Evolutionary conservation across 768 basidiomycete genomes (phyloP).

Genomic region (Podaxis mareebaensis): DNA sequence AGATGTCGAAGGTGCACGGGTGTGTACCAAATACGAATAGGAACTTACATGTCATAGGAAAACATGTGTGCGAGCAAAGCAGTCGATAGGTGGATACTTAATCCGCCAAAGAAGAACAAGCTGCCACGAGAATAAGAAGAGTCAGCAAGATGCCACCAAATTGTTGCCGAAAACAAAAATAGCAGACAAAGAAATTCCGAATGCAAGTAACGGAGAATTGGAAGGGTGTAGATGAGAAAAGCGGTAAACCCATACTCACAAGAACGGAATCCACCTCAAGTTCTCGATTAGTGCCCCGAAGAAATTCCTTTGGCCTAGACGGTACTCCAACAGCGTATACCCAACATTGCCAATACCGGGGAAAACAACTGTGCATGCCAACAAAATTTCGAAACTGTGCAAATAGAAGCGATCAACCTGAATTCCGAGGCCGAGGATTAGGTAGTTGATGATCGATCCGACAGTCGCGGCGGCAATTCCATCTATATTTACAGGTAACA

Average conservation of each 20-base stretch:
- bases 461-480: slow-evolving; percentile 71
- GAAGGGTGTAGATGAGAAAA: neutral
- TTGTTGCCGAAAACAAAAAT: neutral
- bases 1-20: neutral
- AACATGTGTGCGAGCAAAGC: slow-evolving; percentile 69
- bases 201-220: too few species aligned
- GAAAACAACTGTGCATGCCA: slow-evolving; percentile 79
- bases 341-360: slow-evolving; percentile 74
- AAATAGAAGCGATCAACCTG: slow-evolving; percentile 75
- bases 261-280: slow-evolving; percentile 69
- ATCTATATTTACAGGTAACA: slow-evolving; percentile 29
- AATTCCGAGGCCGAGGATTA: slow-evolving; percentile 69
- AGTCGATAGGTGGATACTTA: slow-evolving; percentile 70
- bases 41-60: slow-evolving; percentile 55
- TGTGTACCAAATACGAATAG: neutral
- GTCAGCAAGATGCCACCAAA: neutral
- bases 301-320: slow-evolving; percentile 62
- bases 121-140: slow-evolving; percentile 30
- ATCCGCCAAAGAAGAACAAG: slow-evolving; percentile 75
- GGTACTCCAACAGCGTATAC: slow-evolving; percentile 73
- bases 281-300: slow-evolving; percentile 55
- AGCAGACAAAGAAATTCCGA: neutral
- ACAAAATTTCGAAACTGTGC: slow-evolving; percentile 78
- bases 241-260: slow-evolving; percentile 43
- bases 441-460: slow-evolving; percentile 71